A percentile compares a stretch with the other conserved stretches of the same genome.
These are phyloP conservation scores for Pseudopyricularia javanii DNA, from an alignment of 2,329 filamentous ascomycete genomes.

Conservation along the genomic window DNA sequence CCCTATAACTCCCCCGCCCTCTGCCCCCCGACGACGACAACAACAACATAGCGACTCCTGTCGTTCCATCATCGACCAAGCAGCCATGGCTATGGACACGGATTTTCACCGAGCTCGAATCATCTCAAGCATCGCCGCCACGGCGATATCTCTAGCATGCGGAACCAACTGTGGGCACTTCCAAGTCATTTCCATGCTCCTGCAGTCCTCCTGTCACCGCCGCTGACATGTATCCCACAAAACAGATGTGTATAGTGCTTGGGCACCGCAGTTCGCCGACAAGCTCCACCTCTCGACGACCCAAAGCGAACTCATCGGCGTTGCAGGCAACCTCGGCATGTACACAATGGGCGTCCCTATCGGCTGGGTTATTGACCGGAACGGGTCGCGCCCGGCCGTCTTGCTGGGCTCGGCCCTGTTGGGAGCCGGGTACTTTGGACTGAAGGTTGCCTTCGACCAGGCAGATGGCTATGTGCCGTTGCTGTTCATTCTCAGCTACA, in stretches of 20 bases:
- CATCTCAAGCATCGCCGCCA: slow-evolving; percentile 75
- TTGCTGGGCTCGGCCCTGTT: slow-evolving; percentile 63
- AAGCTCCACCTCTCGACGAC: slow-evolving; percentile 81
- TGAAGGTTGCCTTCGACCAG: slow-evolving; percentile 65
- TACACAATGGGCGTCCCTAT: slow-evolving; percentile 83
- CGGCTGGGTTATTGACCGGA: slow-evolving; percentile 71
- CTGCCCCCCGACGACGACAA: background rate
- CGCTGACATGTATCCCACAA: background rate
- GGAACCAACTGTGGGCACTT: slow-evolving; percentile 66
- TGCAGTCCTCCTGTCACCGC: background rate
- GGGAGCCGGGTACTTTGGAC: slow-evolving; percentile 71
- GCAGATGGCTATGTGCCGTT: slow-evolving; percentile 46
- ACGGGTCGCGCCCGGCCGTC: slow-evolving; percentile 68
- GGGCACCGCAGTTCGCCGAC: slow-evolving; percentile 91
- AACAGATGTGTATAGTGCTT: slow-evolving; percentile 96
- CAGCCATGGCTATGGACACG: slow-evolving; percentile 15
- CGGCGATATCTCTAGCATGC: slow-evolving; percentile 73
- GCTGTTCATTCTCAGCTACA: slow-evolving; percentile 72
- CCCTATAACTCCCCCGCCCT: too few species aligned
- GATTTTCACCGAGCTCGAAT: slow-evolving; percentile 47
- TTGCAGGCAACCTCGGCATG: slow-evolving; percentile 85
- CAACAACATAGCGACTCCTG: background rate
- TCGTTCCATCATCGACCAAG: background rate
- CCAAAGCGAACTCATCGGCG: slow-evolving; percentile 79
- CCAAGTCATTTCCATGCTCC: background rate